phyloP scores from a whole-genome alignment of 202 grass and related monocot species.

The Alloteropsis angusta region DNA sequence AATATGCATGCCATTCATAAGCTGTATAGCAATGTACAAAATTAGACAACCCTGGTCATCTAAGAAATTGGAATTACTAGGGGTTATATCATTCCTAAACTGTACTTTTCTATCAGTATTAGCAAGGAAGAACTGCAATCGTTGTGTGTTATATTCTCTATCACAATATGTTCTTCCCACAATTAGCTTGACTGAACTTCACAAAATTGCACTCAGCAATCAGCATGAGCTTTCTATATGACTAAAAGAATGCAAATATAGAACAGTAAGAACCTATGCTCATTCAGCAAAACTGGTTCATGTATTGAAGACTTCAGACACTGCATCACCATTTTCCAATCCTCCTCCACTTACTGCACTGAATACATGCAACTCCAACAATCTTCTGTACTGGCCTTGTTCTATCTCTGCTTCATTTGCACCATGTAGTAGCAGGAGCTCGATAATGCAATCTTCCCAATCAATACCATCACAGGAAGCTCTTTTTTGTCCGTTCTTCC shows the following conservation, averaged over 20 bases:
- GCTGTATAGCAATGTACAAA: constrained; percentile 8
- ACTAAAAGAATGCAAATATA: neutral
- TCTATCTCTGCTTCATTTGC: constrained; percentile 57
- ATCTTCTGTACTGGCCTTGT: constrained; percentile 65
- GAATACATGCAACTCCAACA: constrained; percentile 68
- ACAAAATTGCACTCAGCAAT: neutral
- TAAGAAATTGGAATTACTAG: neutral
- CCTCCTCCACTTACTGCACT: constrained; percentile 7
- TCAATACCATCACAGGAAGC: constrained; percentile 31
- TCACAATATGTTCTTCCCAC: neutral
- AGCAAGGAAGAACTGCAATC: neutral
- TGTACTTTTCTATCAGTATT: neutral
- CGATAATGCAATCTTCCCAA: constrained; percentile 72
- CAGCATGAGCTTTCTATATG: constrained; percentile 7
- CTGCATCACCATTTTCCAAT: constrained; percentile 7
- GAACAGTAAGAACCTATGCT: constrained; percentile 10
- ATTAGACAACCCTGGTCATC: neutral
- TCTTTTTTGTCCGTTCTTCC: constrained; percentile 29
- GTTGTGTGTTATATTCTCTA: neutral
- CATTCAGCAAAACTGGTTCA: constrained; percentile 3
- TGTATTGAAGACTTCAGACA: neutral
- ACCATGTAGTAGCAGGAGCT: constrained; percentile 60
- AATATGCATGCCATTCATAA: neutral
- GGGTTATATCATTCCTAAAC: neutral
- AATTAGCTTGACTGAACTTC: constrained; percentile 9